A percentile compares a stretch with the other conserved stretches of the same genome.
These are phyloP conservation scores for Medicago arabica DNA, from an alignment of 306 rosid genomes.

Conservation along the genomic window DNA sequence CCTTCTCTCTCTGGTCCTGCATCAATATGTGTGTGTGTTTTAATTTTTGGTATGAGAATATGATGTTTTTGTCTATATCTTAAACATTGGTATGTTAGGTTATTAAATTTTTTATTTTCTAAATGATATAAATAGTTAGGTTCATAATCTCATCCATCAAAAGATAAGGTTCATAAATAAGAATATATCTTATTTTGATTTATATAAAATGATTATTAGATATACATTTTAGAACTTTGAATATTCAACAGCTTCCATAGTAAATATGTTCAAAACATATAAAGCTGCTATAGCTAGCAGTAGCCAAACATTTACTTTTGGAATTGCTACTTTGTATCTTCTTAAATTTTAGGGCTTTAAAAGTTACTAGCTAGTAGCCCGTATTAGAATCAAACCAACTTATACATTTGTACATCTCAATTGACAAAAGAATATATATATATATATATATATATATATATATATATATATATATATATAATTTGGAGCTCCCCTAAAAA, in stretches of 20 bases:
- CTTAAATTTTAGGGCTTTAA: conserved; percentile 40
- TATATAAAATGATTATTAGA: too few relatives aligned
- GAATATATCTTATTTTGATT: too few relatives aligned
- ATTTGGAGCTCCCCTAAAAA: not conserved
- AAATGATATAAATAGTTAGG: too few relatives aligned
- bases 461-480: too few relatives aligned
- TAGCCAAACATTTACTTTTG: conserved; percentile 27
- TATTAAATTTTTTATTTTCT: too few relatives aligned
- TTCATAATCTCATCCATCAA: too few relatives aligned
- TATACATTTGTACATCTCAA: not conserved
- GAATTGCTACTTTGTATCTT: conserved; percentile 23
- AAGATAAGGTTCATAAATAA: too few relatives aligned
- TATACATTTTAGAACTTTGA: too few relatives aligned
- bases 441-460: too few relatives aligned
- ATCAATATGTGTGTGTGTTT: not conserved
- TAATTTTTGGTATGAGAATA: not conserved
- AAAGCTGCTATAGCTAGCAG: conserved; percentile 32
- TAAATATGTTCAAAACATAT: too few relatives aligned
- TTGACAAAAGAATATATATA: not conserved
- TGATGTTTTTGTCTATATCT: not conserved
- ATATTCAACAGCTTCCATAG: too few relatives aligned
- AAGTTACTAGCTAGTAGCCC: conserved; percentile 27
- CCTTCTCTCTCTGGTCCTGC: conserved; percentile 48
- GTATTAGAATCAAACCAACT: not conserved
- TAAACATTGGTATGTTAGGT: not conserved